Base-by-base conservation (phyloP, 306 rosid species). In the Echinosophora koreensis region DNA sequence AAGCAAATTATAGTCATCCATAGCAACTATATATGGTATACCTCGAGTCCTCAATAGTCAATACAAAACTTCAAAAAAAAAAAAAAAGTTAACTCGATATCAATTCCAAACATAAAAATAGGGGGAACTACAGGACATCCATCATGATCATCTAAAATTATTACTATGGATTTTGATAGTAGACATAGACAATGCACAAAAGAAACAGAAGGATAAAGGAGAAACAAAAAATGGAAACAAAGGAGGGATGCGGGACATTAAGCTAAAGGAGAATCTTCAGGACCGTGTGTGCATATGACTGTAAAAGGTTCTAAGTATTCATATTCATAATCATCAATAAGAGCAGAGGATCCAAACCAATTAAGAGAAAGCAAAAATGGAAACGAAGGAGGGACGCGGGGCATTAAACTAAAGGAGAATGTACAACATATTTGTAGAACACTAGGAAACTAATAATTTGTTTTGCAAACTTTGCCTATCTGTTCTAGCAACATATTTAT, bases 311-410 rank as follows among this genome's bases (percentile, higher is more conserved):
- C 73, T 28, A 68, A 27, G 39, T 12, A 66, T 30, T 30, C 6
- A 5, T 12, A 66, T 30, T 30, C 6, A 5, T 35, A 35, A 3
- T 22, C 71, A 42, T 66, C 38, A 10, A 22, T 18, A 47, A 47
- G 58, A 47, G 58, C 22, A 30, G 8, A 67, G 42, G 30, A 68
- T 28, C 44, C 42, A 60, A 28, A 68, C 12, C 73, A 14, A 68
- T 14, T 14, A 42, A n/a, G 9, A 49, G 59, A 69, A 32, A 10
- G 32, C 51, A 52, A 69, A 47, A 4, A 13, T 30, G 32, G 15
- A n/a, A 47, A 44, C 50, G 10, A 44, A 39, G 10, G 50, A 10
- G n/a, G n/a, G 12, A 44, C 3, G 4, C 2, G 13, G 50, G 14
- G 10, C 50, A 44, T 44, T 11, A 44, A 44, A 44, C 50, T 44